Evolutionary conservation across 73 alveolate species (phyloP).

Genomic region (Paramecium octaurelia): DNA sequence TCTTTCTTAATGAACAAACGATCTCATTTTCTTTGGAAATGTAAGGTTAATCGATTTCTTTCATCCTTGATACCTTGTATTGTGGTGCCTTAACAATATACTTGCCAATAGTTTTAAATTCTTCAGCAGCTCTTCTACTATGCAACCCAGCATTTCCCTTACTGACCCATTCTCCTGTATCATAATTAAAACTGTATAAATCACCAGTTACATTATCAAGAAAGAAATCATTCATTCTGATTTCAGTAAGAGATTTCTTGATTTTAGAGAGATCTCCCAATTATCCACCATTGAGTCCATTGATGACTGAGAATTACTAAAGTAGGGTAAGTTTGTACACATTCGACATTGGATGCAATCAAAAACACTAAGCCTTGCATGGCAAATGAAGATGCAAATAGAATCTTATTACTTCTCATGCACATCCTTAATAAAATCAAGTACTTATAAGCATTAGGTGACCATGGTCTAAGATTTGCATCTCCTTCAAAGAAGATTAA

Average conservation of each 20-base stretch:
- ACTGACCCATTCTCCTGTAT: conserved; percentile 85
- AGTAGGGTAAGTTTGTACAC: conserved; percentile 7
- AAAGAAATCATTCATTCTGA: conserved; percentile 74
- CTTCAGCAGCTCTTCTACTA: conserved; percentile 68
- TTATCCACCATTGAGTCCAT: conserved; percentile 69
- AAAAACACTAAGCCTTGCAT: conserved; percentile 58
- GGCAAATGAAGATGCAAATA: conserved; percentile 61
- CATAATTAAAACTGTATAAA: conserved; percentile 76
- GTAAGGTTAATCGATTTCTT: conserved; percentile 29
- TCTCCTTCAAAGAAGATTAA: conserved; percentile 90
- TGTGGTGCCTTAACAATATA: conserved; percentile 54
- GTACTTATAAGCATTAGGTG: conserved; percentile 68
- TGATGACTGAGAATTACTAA: neutral
- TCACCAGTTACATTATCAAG: conserved; percentile 95
- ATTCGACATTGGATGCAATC: conserved; percentile 61
- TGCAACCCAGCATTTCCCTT: conserved; percentile 93
- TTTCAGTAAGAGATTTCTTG: conserved; percentile 50
- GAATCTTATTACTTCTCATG: conserved; percentile 50
- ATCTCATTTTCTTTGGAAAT: conserved; percentile 27
- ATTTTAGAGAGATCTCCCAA: conserved; percentile 56
- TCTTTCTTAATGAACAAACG: conserved; percentile 15
- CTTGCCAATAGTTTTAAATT: conserved; percentile 60
- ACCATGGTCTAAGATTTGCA: conserved; percentile 91
- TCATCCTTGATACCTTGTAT: neutral
- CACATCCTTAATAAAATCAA: conserved; percentile 57